Percentiles rank a stretch among this genome's conserved stretches.
phyloP scores from a whole-genome alignment of 331 rosid species.

The Erythrophleum ivorense region DNA sequence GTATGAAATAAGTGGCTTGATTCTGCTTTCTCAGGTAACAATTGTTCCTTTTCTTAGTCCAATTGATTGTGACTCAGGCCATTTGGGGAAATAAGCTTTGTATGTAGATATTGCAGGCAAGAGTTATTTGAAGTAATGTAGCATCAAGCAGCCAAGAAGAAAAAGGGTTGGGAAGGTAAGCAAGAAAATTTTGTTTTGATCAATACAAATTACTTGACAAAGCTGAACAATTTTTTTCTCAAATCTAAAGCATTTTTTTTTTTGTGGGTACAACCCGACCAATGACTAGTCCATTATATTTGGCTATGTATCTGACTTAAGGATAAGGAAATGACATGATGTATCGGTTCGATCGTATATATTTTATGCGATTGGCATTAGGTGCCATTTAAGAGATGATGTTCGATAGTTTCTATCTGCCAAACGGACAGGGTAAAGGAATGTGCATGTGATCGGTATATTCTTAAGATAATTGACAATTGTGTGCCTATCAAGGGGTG shows the following conservation, averaged over 20 bases:
- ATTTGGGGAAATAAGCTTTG: conserved; percentile 22
- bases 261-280: not conserved
- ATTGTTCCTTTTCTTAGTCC: conserved; percentile 26
- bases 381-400: not conserved
- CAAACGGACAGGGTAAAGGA: not conserved
- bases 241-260: not conserved
- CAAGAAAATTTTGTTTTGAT: conserved; percentile 19
- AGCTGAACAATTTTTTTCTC: conserved; percentile 3
- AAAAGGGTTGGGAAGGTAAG: conserved; percentile 21
- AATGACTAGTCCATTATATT: not conserved
- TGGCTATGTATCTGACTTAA: not conserved
- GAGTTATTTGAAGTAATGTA: not conserved
- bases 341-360: not conserved
- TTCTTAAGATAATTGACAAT: no score
- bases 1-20: conserved; percentile 32
- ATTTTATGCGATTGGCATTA: not conserved
- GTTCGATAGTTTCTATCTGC: not conserved
- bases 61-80: conserved; percentile 29
- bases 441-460: not conserved
- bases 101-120: conserved; percentile 38
- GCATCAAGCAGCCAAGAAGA: conserved; percentile 22
- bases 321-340: not conserved
- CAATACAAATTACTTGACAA: not conserved
- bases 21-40: conserved; percentile 41
- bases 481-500: not conserved